Evolutionary conservation across 1,284 basidiomycete species (phyloP).

Genomic region (Ceratobasidium papillatum): DNA sequence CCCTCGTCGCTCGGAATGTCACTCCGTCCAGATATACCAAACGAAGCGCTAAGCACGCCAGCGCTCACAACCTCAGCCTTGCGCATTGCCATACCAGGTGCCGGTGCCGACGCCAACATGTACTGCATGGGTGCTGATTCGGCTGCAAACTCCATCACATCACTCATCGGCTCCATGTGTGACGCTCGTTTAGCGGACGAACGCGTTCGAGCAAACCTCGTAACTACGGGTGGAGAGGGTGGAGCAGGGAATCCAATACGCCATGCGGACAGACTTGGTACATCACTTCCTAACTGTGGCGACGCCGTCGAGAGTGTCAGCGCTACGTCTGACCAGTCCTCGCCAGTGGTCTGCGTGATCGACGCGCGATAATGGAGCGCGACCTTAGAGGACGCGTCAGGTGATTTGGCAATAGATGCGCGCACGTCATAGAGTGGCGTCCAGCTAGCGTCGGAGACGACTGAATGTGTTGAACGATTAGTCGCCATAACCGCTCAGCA

Average conservation of each 20-base stretch:
- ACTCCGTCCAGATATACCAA: slow-evolving; percentile 40
- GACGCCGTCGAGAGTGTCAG: slow-evolving; percentile 47
- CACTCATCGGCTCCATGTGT: neutral
- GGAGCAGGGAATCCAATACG: slow-evolving; percentile 36
- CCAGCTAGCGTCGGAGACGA: slow-evolving; percentile 47
- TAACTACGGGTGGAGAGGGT: neutral
- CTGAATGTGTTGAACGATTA: slow-evolving; percentile 24
- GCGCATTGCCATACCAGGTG: slow-evolving; percentile 1
- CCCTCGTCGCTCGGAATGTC: slow-evolving; percentile 42
- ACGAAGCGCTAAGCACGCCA: slow-evolving; percentile 43
- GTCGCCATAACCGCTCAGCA: slow-evolving; percentile 39
- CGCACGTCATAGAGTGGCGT: slow-evolving; percentile 48
- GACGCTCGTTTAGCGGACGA: neutral
- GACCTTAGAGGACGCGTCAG: slow-evolving; percentile 44
- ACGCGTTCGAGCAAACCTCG: neutral
- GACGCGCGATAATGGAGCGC: slow-evolving; percentile 48
- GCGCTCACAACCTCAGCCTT: slow-evolving; percentile 24
- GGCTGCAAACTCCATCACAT: neutral
- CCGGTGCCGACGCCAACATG: neutral
- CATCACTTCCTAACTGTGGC: slow-evolving; percentile 44
- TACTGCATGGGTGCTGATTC: neutral
- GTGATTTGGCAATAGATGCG: slow-evolving; percentile 49
- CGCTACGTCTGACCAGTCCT: slow-evolving; percentile 46
- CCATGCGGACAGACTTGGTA: slow-evolving; percentile 43
- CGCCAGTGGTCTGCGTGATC: slow-evolving; percentile 47